Base-by-base conservation (phyloP, 768 basidiomycete species). In the Agaricus sinodeliciosus region DNA sequence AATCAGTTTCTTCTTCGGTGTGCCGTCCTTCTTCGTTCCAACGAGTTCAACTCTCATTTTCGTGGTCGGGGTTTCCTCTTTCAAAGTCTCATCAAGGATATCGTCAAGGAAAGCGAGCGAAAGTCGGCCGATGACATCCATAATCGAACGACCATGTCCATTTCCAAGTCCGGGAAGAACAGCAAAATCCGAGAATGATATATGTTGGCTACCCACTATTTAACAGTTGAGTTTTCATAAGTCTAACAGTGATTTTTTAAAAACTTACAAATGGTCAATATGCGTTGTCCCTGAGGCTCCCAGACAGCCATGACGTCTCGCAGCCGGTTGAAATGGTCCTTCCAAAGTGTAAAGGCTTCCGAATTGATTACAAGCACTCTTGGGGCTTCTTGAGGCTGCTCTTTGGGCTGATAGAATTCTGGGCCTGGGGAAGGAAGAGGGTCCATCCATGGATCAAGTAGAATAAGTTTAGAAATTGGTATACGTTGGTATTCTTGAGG, bases 401-500 rank as follows among this genome's bases (percentile, higher is more conserved):
- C 31, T 42, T 59, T n/a, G 31, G 31, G 22, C 54, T 43, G 18
- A 66, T 54, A 31, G 8, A 75, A 74, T 18, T 62, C 55, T 9
- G 75, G 82, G 3, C 81, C 82, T 27, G 80, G 86, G 36, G 72
- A 64, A 6, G 83, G 76, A 19, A 90, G 61, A 15, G 90, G 87
- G 51, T 92, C 88, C 7, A 92, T 67, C 90, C 91, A 93, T 16
- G 91, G 91, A 66, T 94, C 91, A 15, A 90, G 75, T 18, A 85
- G 72, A 18, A 93, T 62, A 8, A 76, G 80, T 43, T 78, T 76
- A 5, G 70, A 65, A 46, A 87, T 67, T 0, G 83, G 84, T 50
- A 91, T 71, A 2, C 60, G 62, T 11, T 62, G 42, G 52, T 75
- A 69, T 2, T 65, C 65, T 25, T 64, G 60, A 15, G 76, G 72